Evolutionary conservation across 805 yeast species (phyloP).

Genomic region (Barnettozyma salicaria): DNA sequence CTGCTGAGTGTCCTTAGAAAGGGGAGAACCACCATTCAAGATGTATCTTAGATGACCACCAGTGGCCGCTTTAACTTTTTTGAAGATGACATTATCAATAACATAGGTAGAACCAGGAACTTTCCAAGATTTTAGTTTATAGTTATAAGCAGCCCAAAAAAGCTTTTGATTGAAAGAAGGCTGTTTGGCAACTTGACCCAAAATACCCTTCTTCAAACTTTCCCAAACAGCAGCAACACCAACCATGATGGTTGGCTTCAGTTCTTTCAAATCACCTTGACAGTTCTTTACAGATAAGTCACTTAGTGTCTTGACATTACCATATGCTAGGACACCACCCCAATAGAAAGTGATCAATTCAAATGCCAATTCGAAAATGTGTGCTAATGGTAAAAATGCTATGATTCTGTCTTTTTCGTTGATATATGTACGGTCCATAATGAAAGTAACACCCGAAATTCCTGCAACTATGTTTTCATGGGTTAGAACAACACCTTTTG

Average conservation of each 20-base stretch:
- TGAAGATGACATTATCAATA: constrained; percentile 71
- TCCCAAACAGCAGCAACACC: constrained; percentile 99
- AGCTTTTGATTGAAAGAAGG: constrained; percentile 66
- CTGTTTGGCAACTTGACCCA: constrained; percentile 62
- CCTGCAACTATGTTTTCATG: constrained; percentile 75
- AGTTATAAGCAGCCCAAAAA: constrained; percentile 82
- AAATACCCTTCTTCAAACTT: constrained; percentile 85
- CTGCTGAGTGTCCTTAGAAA: constrained; percentile 73
- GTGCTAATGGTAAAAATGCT: constrained; percentile 92
- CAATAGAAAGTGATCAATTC: constrained; percentile 77
- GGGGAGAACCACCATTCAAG: constrained; percentile 91
- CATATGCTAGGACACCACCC: constrained; percentile 91
- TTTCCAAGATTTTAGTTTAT: constrained; percentile 60
- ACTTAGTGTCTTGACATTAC: constrained; percentile 84
- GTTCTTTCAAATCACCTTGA: constrained; percentile 79
- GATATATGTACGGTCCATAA: constrained; percentile 49
- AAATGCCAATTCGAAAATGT: constrained; percentile 86
- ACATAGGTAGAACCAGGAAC: constrained; percentile 65
- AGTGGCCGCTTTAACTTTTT: constrained; percentile 86
- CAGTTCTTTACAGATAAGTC: constrained; percentile 79
- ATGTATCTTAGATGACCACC: constrained; percentile 78
- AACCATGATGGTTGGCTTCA: constrained; percentile 90
- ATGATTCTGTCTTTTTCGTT: constrained; percentile 62
- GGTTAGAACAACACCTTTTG: constrained; percentile 68
- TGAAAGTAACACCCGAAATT: constrained; percentile 70